Base-by-base conservation (phyloP, 805 yeast species). In the Pichia californica region DNA sequence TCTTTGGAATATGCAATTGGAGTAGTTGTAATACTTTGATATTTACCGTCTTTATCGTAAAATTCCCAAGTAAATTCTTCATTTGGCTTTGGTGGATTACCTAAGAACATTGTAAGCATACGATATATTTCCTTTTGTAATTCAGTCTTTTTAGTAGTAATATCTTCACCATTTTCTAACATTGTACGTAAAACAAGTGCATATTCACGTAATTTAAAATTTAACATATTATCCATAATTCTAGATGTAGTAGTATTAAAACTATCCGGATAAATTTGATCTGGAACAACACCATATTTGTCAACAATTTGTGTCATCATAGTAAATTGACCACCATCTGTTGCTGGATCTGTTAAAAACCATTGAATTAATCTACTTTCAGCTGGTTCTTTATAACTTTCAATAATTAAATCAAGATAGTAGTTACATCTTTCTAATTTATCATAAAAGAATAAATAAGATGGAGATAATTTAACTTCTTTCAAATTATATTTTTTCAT, bases 311-410 rank as follows among this genome's bases (percentile, higher is more conserved):
- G 84, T 38, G 81, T 70, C 59, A 85, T 76, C 93, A 87, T 83
- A 51, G 83, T 81, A 72, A 83, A 86, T 63, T 87, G 95, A 41
- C 96, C 95, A 53, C 96, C 95, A 57, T 88, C 95, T 46, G 73
- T 61, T 36, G 80, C 77, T 20, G 95, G 94, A 43, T 76, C 81
- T 5, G 66, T 53, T 43, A 86, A 67, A 37, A 87, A 63, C 52
- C 73, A 76, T 62, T 81, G 85, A 39, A 87, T 76, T 44, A 84
- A 64, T 50, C 94, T 73, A 1, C 88, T 79, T 49, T 79, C 88
- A 41, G 81, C 73, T 35, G 72, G 79, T 58, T 81, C 80, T 30
- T 76, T 69, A 28, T 75, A 71, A 21, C 94, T 83, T 53, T 82
- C 83, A 46, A 81, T 67, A 43, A 85, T 74, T 60, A 84, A 87